Evolutionary conservation across 129 eudicot species (phyloP), one percentile per base, ranked within the genome.

Genomic region (Artemisia annua): DNA sequence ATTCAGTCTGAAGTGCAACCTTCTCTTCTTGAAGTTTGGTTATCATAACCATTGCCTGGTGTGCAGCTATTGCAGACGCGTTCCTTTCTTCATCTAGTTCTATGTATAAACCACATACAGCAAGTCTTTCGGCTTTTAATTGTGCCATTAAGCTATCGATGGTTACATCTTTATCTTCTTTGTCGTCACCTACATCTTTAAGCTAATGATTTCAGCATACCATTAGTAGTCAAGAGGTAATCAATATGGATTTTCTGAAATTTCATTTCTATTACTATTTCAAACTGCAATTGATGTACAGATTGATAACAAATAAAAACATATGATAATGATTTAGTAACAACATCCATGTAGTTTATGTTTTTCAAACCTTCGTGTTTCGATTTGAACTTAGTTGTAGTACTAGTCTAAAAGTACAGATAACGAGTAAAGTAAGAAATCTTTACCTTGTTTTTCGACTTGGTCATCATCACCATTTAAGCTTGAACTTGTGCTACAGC

Each of bases 1-100:
- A 84, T 70, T 87, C 91, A 82, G 81, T 87, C 75, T 83, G 84
- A 57, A 83, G 68, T 50, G 88, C 79, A 0, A 84, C 76, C 71
- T 87, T 87, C 56, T 83, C 84, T 75, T 82, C 88, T 81, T 83
- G 86, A 26, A 87, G 79, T 75, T 73, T 64, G 7, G 86, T 87
- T 69, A 87, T 87, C 81, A 81, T 87, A 17, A 80, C 82, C 91
- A 87, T 75, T 51, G 91, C 80, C 11, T 87, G 76, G 55, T 75
- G 75, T 73, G 91, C 80, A 19, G 91, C 84, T 46, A 78, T 74
- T 52, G 80, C 83, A 51, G 86, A 82, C 15, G 85, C 88, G 52
- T 67, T 87, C 20, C 86, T 77, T 75, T 87, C 91, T 73, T 76
- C 82, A 46, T 83, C 86, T 26, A 87, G 71, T 66, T 83, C 84